Percentiles rank a stretch among this genome's conserved stretches.
Evolutionary conservation across 305 asterid species (phyloP).

Genomic region (Solanum hybrid): DNA sequence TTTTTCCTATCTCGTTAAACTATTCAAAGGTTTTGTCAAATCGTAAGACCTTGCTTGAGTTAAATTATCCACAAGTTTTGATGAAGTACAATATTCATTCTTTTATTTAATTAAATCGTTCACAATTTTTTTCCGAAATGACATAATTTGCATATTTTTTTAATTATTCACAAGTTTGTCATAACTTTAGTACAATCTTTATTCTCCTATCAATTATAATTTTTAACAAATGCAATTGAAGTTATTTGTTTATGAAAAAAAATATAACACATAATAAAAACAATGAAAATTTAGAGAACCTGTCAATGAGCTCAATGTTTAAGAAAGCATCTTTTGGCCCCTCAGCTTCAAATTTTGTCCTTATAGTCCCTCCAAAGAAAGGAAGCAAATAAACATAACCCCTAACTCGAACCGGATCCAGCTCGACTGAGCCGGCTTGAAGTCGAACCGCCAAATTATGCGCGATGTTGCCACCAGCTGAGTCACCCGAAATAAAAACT

Average conservation of each 20-base stretch:
- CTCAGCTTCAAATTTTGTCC: slow-evolving; percentile 46
- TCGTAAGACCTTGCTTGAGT: not conserved
- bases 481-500: slow-evolving; percentile 59
- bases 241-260: not conserved
- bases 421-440: slow-evolving; percentile 30
- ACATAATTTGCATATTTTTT: not conserved
- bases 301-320: slow-evolving; percentile 60
- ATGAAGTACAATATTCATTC: not conserved
- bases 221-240: not conserved
- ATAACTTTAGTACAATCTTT: not conserved
- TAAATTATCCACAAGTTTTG: not conserved
- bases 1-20: not conserved
- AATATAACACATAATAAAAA: not conserved
- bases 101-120: not conserved
- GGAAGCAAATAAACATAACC: slow-evolving; percentile 61
- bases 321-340: slow-evolving; percentile 68
- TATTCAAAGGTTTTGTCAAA: not conserved
- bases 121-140: not conserved
- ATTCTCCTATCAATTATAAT: too few species aligned
- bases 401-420: slow-evolving; percentile 44
- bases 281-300: slow-evolving; percentile 16
- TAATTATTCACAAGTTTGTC: not conserved
- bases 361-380: slow-evolving; percentile 51
- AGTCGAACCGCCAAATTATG: slow-evolving; percentile 49
- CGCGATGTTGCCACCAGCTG: slow-evolving; percentile 72